phyloP scores from a whole-genome alignment of 2,329 filamentous ascomycete species.

The Fusarium sp. region DNA sequence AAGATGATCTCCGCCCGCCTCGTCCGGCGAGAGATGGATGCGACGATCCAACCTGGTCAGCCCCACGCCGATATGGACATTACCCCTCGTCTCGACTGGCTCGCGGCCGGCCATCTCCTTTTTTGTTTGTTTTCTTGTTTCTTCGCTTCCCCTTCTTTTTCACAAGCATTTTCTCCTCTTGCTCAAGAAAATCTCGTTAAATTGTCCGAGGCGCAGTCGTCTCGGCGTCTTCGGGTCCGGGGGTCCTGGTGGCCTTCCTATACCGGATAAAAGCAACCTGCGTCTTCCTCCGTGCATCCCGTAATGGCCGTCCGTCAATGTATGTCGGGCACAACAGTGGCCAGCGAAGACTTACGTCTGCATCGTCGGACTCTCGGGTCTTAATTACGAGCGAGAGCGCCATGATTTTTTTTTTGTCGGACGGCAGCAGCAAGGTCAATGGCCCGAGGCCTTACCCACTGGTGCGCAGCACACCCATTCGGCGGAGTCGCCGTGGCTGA shows the following conservation, averaged over 20 bases:
- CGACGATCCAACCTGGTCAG: conserved; percentile 11
- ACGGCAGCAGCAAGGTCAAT: neutral
- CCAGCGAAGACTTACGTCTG: conserved; percentile 26
- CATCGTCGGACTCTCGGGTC: conserved; percentile 42
- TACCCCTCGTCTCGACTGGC: neutral
- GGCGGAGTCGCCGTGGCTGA: conserved; percentile 34
- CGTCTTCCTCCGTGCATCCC: conserved; percentile 24
- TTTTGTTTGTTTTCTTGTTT: neutral
- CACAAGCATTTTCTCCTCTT: neutral
- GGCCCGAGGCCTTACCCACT: conserved; percentile 9
- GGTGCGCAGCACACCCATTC: conserved; percentile 18
- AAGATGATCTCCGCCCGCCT: conserved; percentile 31
- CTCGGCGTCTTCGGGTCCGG: conserved; percentile 8
- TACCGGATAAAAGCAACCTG: conserved; percentile 20
- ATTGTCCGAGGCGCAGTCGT: conserved; percentile 4
- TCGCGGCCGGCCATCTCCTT: conserved; percentile 3
- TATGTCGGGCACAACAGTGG: neutral
- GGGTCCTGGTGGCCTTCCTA: conserved; percentile 27
- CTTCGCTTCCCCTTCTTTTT: conserved; percentile 1
- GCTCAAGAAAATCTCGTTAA: neutral
- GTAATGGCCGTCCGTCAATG: conserved; percentile 16
- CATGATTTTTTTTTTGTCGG: conserved; percentile 12
- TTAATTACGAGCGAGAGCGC: conserved; percentile 39
- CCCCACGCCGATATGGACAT: conserved; percentile 27
- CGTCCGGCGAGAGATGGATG: conserved; percentile 20